Evolutionary conservation across 75 land plant genomes (phyloP), one percentile per base, ranked within the genome.

Genomic region (Ceratopteris richardii): DNA sequence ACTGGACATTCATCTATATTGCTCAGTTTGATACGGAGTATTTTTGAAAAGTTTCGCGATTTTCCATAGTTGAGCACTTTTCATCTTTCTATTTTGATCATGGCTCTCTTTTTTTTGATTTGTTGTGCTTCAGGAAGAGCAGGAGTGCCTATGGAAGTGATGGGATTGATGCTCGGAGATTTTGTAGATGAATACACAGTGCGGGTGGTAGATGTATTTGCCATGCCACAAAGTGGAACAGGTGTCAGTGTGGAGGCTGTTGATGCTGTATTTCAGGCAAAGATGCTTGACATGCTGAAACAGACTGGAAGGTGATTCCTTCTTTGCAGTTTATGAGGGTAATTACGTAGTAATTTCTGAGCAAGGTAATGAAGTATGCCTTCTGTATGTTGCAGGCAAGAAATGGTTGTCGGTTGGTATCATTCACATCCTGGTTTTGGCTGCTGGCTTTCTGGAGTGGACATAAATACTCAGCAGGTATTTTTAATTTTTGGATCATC

Each of bases 401-500:
- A 93, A 64, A 93, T 93, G 98, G 98, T 93, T 33, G 98, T 93
- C 7, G 98, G 98, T 1, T 93, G 96, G 98, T 93, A 93, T 60
- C 98, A 93, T 67, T 89, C 91, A 16, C 98, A 93, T 69, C 98
- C 98, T 44, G 98, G 98, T 26, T 93, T 93, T 73, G 98, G 98
- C 17, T 93, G 98, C 65, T 93, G 98, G 98, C 96, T 93, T 40
- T 93, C 98, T 62, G 98, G 98, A 31, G 98, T 93, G 25, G 98
- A 93, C 72, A 93, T 93, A 9, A 93, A 93, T 50, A 93, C 98
- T 4, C 96, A 93, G 43, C 98, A 93, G 96, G 98, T 93, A 33
- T 33, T 33, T 9, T n/a, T n/a, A n/a, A n/a, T n/a, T n/a, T n/a
- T n/a, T n/a, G n/a, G n/a, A n/a, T n/a, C n/a, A n/a, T n/a, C n/a